phyloP scores from a whole-genome alignment of 768 basidiomycete species.

The Suillus hirtellus region DNA sequence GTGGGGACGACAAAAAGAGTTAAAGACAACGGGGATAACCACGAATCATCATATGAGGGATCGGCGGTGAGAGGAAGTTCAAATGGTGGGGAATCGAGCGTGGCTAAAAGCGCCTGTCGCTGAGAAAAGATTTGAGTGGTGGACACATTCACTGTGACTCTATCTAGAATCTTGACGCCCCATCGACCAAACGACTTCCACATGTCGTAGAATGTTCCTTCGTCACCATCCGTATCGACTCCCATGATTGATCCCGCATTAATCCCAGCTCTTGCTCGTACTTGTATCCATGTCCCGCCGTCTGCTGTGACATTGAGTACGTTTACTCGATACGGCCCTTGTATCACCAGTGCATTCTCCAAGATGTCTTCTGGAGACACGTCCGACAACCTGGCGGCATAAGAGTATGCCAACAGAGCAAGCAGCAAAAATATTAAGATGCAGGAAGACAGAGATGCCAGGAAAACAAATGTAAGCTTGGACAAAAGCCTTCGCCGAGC shows the following conservation, averaged over 20 bases:
- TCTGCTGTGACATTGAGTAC: slow-evolving; percentile 60
- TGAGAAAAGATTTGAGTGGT: slow-evolving; percentile 51
- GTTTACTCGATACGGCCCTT: slow-evolving; percentile 62
- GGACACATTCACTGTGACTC: slow-evolving; percentile 55
- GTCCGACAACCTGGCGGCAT: slow-evolving; percentile 54
- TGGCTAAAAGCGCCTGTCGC: slow-evolving; percentile 41
- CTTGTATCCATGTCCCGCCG: slow-evolving; percentile 58
- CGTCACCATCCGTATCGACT: slow-evolving; percentile 45
- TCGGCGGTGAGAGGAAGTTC: slow-evolving; percentile 51
- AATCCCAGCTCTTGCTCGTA: slow-evolving; percentile 62
- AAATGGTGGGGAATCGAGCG: slow-evolving; percentile 48
- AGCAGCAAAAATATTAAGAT: slow-evolving; percentile 44
- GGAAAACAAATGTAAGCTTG: slow-evolving; percentile 49
- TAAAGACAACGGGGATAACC: slow-evolving; percentile 58
- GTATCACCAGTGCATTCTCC: slow-evolving; percentile 51
- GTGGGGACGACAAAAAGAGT: slow-evolving; percentile 56
- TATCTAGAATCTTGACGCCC: slow-evolving; percentile 57
- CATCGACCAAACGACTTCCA: slow-evolving; percentile 73
- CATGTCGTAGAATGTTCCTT: slow-evolving; percentile 45
- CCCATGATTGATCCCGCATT: slow-evolving; percentile 65
- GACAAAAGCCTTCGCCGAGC: slow-evolving; percentile 33
- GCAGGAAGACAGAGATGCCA: slow-evolving; percentile 54
- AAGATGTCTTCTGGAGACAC: slow-evolving; percentile 61
- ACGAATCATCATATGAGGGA: slow-evolving; percentile 43
- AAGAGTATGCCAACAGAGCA: slow-evolving; percentile 63